Base-by-base conservation (phyloP, 2,329 filamentous ascomycete genomes). In the Pseudogymnoascus sp. region DNA sequence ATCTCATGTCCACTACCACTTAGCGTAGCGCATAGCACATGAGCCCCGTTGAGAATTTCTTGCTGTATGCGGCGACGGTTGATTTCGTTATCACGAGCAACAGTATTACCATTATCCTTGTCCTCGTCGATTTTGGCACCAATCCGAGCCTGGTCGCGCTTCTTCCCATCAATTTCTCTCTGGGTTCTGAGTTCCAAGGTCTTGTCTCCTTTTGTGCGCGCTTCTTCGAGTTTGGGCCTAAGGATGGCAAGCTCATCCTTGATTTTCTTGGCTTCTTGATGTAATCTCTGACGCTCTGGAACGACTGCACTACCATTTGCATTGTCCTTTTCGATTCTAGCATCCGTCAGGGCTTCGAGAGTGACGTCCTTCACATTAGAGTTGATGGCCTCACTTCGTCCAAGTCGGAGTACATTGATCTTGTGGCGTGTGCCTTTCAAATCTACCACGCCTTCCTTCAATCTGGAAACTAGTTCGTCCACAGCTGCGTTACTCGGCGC, bases 401-500 rank as follows among this genome's bases (percentile, higher is more conserved):
- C 94, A 25, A 99, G 79, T 69, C 94, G 91, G 61, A 99, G 82
- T 18, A 99, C 90, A 57, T 90, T 91, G 69, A 97, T 82, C 65
- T 89, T 89, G 66, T 89, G 86, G 11, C 79, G 78, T 28, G 85
- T 80, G 1, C 94, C 93, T 43, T 81, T 83, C 62, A 83, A 79
- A 0, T 90, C 92, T 70, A 87, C 93, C 59, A 99, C 82, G 4
- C 94, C 94, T 60, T 84, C 79, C 74, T 96, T 97, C 69, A 99
- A 82, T 76, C 94, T 88, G 73, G 97, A 86, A 16, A 99, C 94
- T 64, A 99, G 73, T 73, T 99, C 94, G 72, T 99, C 94, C 5
- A 99, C 94, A 32, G 94, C 94, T 6, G 94, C 94, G 73, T 99
- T 99, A 79, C 92, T 97, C 12, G 94, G 94, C n/a, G 94, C 94